Evolutionary conservation across 2,329 filamentous ascomycete genomes (phyloP), one percentile per base, ranked within the genome.

Genomic region (Alternaria ventricosa): DNA sequence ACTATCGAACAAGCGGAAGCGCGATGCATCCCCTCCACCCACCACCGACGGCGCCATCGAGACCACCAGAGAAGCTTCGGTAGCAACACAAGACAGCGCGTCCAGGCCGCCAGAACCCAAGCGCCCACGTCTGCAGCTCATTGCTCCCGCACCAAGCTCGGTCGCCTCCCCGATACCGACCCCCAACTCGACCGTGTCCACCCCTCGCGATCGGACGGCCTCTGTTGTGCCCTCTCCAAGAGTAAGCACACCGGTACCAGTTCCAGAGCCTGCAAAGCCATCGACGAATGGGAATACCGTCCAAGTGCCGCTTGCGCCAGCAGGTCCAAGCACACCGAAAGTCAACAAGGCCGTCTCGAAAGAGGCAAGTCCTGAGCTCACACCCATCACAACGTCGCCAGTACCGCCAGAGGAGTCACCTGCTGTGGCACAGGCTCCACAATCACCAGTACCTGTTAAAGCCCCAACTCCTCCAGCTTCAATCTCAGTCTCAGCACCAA

Each of bases 1-100:
- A n/a, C 45, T 74, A 2, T 65, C 73, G 10, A 83, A 79, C 68
- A 89, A 89, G 76, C 83, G 87, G 55, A 89, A 89, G 71, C 80
- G 85, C 44, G 87, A 88, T 53, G 78, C 83, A 28, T 80, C 80
- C 20, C 80, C 80, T 3, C 74, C 76, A n/a, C 60, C 61, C 18
- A 36, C 67, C 2, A 61, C 64, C 2, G 69, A 76, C 3, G 65
- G 57, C 15, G 57, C 68, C 5, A 45, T 53, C 11, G 65, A 66
- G 15, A 50, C 53, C 10, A 71, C 67, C 15, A 64, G 70, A 57
- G 76, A 75, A 33, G 55, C 63, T 6, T 78, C 75, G 2, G 51
- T 69, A 36, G 71, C 68, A 43, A 73, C 74, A 1, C 69, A 73
- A 46, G 78, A 79, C 25, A 74, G 73, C 18, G 58, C 63, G 9